Conservation (phyloP, 495 filamentous ascomycete species). For the Aspergillus bertholletiae region DNA sequence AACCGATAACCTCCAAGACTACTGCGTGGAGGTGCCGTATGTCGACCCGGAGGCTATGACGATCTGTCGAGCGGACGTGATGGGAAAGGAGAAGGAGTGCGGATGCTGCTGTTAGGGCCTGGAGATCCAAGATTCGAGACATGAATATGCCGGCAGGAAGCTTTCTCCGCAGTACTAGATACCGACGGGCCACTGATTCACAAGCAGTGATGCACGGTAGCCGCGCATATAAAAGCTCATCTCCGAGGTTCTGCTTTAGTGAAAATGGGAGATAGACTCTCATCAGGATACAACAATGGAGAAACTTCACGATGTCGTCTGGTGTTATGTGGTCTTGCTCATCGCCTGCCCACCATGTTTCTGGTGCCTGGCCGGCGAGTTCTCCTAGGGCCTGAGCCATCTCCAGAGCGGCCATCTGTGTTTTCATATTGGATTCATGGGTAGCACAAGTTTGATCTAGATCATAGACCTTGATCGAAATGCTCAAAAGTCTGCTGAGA, state of each 20-base stretch:
- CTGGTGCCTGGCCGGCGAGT: constrained; percentile 21
- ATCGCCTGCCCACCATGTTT: constrained; percentile 19
- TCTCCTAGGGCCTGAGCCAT: constrained; percentile 18
- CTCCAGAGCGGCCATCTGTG: constrained; percentile 14
- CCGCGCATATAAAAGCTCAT: constrained; percentile 18
- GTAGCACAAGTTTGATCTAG: constrained; percentile 20
- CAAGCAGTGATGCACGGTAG: constrained; percentile 27
- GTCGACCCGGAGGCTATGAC: constrained; percentile 10
- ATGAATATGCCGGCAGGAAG: constrained; percentile 27
- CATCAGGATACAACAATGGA: constrained; percentile 23
- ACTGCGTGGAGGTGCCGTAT: constrained; percentile 2
- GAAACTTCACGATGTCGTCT: constrained; percentile 25
- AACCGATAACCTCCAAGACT: constrained; percentile 8
- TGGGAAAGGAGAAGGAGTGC: constrained; percentile 22
- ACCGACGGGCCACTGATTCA: constrained; percentile 18
- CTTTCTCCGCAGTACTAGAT: constrained; percentile 15
- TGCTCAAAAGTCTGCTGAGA: constrained; percentile 17
- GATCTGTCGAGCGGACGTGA: constrained; percentile 6
- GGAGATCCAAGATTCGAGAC: constrained; percentile 24
- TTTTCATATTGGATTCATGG: constrained; percentile 8
- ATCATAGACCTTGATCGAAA: constrained; percentile 21
- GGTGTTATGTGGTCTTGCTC: constrained; percentile 6
- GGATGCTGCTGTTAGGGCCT: constrained; percentile 26
- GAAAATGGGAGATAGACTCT: constrained; percentile 28
- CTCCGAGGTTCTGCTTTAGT: constrained; percentile 16